A percentile compares a stretch with the other conserved stretches of the same genome.
phyloP scores from a whole-genome alignment of 306 rosid species.

The Corylus americana region DNA sequence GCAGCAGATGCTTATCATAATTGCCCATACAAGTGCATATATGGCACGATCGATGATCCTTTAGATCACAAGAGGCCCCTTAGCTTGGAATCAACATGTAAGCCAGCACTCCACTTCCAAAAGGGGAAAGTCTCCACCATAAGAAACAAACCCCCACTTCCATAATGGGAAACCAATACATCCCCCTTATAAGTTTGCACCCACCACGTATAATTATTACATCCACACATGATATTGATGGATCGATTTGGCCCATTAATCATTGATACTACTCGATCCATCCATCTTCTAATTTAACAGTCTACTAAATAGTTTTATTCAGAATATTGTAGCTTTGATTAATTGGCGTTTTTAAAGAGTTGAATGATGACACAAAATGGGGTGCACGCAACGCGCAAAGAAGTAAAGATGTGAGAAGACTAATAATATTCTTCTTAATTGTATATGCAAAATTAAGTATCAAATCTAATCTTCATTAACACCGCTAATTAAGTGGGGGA shows the following conservation, averaged over 20 bases:
- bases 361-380: constrained; percentile 30
- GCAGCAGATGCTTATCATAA: constrained; percentile 46
- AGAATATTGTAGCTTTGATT: too few species aligned
- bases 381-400: constrained; percentile 1
- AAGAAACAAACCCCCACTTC: constrained; percentile 31
- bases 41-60: neutral
- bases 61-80: too few species aligned
- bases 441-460: constrained; percentile 7
- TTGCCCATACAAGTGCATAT: constrained; percentile 21
- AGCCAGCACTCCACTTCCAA: constrained; percentile 36
- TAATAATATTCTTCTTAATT: constrained; percentile 14
- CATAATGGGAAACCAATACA: constrained; percentile 33
- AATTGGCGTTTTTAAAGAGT: too few species aligned
- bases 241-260: too few species aligned
- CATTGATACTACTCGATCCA: too few species aligned
- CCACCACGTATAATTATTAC: constrained; percentile 35
- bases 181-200: constrained; percentile 18
- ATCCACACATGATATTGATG: too few species aligned
- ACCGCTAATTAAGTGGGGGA: constrained; percentile 9
- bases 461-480: constrained; percentile 10
- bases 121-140: constrained; percentile 43
- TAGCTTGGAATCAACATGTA: constrained; percentile 28
- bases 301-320: too few species aligned
- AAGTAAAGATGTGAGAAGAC: neutral
- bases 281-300: too few species aligned